Percentiles rank a stretch among this genome's conserved stretches.
These are phyloP conservation scores for Rhodotorula toruloides DNA, from an alignment of 768 basidiomycete genomes.

Conservation along the genomic window DNA sequence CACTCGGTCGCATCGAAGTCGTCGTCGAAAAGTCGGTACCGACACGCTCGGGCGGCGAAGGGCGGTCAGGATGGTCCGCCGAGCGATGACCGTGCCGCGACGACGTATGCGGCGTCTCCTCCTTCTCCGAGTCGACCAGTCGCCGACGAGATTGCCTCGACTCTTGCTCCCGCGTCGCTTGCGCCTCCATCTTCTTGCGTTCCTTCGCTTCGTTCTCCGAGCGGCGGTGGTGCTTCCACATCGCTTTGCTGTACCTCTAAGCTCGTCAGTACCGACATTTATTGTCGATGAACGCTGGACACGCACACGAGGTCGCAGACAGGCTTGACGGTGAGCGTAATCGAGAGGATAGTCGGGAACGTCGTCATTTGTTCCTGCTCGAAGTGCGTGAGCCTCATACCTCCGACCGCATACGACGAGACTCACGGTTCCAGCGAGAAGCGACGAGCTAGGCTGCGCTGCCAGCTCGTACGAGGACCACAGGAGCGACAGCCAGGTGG, in stretches of 20 bases:
- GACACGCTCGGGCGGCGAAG: too few relatives aligned
- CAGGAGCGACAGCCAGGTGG: slow-evolving; percentile 2
- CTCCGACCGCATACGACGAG: rapidly evolving
- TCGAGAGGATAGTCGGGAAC: slow-evolving; percentile 25
- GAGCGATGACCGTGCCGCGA: too few relatives aligned
- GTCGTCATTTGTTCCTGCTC: slow-evolving; percentile 20
- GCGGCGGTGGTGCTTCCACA: neutral
- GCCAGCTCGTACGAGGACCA: slow-evolving; percentile 21
- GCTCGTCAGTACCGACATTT: neutral
- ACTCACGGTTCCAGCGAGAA: slow-evolving; percentile 9
- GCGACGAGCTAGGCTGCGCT: slow-evolving; percentile 9
- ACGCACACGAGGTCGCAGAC: slow-evolving; percentile 14
- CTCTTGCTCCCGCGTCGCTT: too few relatives aligned
- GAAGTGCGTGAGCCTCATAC: neutral
- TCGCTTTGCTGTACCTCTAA: neutral
- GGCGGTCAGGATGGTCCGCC: too few relatives aligned
- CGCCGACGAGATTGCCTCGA: too few relatives aligned
- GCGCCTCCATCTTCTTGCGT: too few relatives aligned
- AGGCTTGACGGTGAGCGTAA: slow-evolving; percentile 30
- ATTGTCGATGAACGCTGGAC: too few relatives aligned
- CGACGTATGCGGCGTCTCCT: too few relatives aligned
- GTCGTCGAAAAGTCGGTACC: too few relatives aligned
- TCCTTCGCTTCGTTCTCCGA: neutral
- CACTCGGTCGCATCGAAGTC: too few relatives aligned
- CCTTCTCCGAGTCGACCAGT: too few relatives aligned